Evolutionary conservation across 2,329 filamentous ascomycete species (phyloP).

Genomic region (Nannizzia gypsea): DNA sequence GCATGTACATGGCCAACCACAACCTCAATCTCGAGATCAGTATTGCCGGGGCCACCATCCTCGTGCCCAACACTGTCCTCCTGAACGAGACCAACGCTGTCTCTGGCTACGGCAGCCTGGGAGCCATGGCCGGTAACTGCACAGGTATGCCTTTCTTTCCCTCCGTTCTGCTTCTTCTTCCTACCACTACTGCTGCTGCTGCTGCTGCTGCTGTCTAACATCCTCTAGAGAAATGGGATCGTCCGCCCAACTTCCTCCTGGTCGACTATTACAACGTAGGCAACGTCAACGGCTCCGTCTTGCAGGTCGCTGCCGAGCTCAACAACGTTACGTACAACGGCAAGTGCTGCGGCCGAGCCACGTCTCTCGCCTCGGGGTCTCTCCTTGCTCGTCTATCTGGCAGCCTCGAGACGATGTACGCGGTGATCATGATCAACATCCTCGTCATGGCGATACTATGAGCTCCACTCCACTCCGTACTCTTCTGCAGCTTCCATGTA

Average conservation of each 20-base stretch:
- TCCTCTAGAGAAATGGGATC: conserved; percentile 44
- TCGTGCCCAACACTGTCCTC: conserved; percentile 59
- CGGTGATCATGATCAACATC: background rate
- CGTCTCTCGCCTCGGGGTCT: conserved; percentile 8
- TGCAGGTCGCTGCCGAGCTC: conserved; percentile 56
- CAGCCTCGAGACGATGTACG: background rate
- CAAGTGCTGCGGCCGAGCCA: conserved; percentile 26
- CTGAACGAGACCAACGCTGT: conserved; percentile 62
- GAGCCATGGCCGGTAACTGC: conserved; percentile 53
- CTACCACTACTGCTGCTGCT: no score
- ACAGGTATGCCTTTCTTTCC: conserved; percentile 28
- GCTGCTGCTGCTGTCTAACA: no score
- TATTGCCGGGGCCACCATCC: conserved; percentile 49
- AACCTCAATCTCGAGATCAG: conserved; percentile 73
- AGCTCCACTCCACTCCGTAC: background rate
- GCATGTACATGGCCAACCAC: conserved; percentile 78
- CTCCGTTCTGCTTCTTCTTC: background rate
- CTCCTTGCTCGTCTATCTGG: background rate
- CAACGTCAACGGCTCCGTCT: conserved; percentile 58
- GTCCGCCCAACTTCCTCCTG: conserved; percentile 64
- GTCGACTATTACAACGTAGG: conserved; percentile 78
- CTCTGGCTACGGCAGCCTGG: conserved; percentile 54
- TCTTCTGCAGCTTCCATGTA: no score
- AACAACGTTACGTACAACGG: conserved; percentile 61
- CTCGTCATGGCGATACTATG: background rate